A percentile compares a stretch with the other conserved stretches of the same genome.
Conservation (phyloP, 225 moss, liverwort and hornwort genomes). For the Physcomitrium patens region DNA sequence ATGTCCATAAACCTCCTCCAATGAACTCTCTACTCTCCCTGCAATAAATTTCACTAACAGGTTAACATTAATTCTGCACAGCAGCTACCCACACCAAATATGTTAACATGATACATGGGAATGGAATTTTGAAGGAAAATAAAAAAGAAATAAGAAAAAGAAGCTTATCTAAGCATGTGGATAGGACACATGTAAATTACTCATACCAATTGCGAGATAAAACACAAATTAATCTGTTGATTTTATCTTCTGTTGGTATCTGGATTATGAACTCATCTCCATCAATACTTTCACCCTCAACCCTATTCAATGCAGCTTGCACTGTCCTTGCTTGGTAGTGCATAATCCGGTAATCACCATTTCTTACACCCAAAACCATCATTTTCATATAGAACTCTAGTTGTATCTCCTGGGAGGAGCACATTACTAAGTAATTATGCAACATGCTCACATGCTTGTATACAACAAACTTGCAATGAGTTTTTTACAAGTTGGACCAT, state of each 20-base stretch:
- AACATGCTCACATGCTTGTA: too few species aligned
- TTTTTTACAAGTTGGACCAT: too few species aligned
- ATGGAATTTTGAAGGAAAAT: too few species aligned
- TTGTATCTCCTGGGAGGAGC: slow-evolving; percentile 59
- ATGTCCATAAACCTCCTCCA: slow-evolving; percentile 43
- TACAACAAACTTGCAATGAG: too few species aligned
- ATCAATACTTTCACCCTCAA: slow-evolving; percentile 72
- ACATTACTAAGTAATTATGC: background rate
- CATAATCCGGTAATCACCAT: too few species aligned
- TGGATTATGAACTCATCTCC: slow-evolving; percentile 66
- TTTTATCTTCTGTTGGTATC: slow-evolving; percentile 55
- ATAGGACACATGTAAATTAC: slow-evolving; percentile 30
- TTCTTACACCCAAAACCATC: slow-evolving; percentile 84
- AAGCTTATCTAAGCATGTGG: too few species aligned
- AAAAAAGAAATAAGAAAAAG: too few species aligned
- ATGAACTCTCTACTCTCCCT: slow-evolving; percentile 41
- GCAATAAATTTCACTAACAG: slow-evolving; percentile 4
- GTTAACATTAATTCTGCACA: background rate
- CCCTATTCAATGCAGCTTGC: slow-evolving; percentile 49
- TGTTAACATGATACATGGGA: background rate
- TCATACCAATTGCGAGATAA: slow-evolving; percentile 19
- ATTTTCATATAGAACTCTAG: slow-evolving; percentile 81
- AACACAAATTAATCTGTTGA: slow-evolving; percentile 25
- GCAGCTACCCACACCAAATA: background rate
- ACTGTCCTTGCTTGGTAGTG: slow-evolving; percentile 61